Conservation (phyloP, 176 grass and related monocot species). For the Eremochloa ophiuroides region DNA sequence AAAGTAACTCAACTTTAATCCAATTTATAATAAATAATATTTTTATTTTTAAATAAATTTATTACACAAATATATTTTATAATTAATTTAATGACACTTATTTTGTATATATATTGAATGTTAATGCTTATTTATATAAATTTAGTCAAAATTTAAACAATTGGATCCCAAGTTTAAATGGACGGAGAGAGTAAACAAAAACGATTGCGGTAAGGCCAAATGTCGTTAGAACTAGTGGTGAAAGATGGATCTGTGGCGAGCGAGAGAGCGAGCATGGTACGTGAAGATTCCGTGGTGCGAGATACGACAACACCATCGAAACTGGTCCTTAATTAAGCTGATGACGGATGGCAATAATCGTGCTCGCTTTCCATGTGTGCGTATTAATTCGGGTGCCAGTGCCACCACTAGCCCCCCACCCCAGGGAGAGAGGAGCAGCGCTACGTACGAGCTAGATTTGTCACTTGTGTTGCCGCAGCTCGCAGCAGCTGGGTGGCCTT, state of each 20-base stretch:
- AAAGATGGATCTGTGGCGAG: neutral
- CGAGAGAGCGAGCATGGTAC: neutral
- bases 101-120: too few species aligned
- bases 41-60: too few species aligned
- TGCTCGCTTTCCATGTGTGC: neutral
- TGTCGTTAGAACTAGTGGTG: neutral
- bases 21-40: too few species aligned
- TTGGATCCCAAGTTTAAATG: too few species aligned
- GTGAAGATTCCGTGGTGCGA: neutral
- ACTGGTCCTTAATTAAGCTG: neutral
- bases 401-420: too few species aligned
- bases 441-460: slow-evolving; percentile 25
- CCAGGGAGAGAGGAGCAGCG: neutral
- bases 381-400: slow-evolving; percentile 34
- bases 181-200: too few species aligned
- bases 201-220: neutral
- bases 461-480: neutral
- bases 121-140: too few species aligned
- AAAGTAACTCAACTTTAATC: too few species aligned
- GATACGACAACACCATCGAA: neutral
- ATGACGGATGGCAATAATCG: neutral
- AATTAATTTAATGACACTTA: too few species aligned
- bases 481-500: slow-evolving; percentile 30
- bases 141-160: too few species aligned
- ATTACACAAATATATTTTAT: too few species aligned